Evolutionary conservation across 2,329 filamentous ascomycete genomes (phyloP).

Genomic region (Anisogramma anomala): DNA sequence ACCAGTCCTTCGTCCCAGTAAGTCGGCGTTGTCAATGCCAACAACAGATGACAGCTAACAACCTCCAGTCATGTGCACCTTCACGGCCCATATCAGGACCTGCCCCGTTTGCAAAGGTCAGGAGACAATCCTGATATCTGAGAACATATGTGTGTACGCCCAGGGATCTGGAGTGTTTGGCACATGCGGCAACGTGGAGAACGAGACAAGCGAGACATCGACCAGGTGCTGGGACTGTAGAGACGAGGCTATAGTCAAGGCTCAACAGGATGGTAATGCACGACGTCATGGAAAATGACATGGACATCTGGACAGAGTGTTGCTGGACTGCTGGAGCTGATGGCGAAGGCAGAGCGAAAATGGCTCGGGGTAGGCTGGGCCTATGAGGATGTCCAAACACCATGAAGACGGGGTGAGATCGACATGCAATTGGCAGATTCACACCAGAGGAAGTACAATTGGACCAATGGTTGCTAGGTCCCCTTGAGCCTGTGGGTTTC

Average conservation of each 20-base stretch:
- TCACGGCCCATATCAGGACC: slow-evolving; percentile 27
- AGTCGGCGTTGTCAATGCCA: no score
- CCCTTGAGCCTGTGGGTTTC: no score
- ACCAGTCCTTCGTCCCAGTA: no score
- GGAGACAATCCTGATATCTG: slow-evolving; percentile 31
- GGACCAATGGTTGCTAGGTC: no score
- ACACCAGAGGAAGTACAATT: no score
- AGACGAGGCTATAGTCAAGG: slow-evolving; percentile 16
- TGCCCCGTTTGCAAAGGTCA: slow-evolving; percentile 26
- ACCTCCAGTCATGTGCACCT: slow-evolving; percentile 28
- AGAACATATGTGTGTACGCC: slow-evolving; percentile 25
- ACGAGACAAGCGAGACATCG: slow-evolving; percentile 21
- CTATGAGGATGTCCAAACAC: no score
- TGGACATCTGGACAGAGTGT: not conserved
- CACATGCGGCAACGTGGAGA: slow-evolving; percentile 25
- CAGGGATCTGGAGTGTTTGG: slow-evolving; percentile 26
- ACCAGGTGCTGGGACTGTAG: slow-evolving; percentile 30
- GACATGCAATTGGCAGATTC: no score
- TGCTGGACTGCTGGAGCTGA: no score
- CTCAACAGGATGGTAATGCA: not conserved
- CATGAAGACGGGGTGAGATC: no score
- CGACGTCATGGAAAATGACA: not conserved
- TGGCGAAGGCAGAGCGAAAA: no score
- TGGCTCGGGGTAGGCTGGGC: no score
- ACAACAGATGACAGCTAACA: not conserved